A percentile compares a stretch with the other conserved stretches of the same genome.
These are phyloP conservation scores for Kazachstania sp. DNA, from an alignment of 1,139 yeast species.

Conservation along the genomic window DNA sequence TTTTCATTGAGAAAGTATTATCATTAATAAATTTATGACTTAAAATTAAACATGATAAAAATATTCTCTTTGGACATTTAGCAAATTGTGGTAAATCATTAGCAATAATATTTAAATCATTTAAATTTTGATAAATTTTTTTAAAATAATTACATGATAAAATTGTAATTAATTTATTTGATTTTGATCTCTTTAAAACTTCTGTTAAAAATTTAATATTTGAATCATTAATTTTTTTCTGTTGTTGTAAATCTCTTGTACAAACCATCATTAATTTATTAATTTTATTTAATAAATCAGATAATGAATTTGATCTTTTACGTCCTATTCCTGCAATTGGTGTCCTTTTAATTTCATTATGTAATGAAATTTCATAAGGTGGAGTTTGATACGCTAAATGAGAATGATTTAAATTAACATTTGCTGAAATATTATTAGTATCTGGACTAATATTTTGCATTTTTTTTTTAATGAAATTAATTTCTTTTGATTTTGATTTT, in stretches of 20 bases:
- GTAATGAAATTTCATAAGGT: conserved; percentile 12
- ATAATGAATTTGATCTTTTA: not conserved
- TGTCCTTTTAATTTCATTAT: not conserved
- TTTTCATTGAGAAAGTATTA: conserved; percentile 25
- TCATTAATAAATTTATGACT: conserved; percentile 29
- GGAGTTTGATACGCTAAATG: conserved; percentile 20
- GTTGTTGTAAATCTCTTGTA: conserved; percentile 3
- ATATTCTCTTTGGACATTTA: conserved; percentile 25
- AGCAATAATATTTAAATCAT: not conserved
- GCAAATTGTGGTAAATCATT: conserved; percentile 23
- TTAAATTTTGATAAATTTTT: conserved; percentile 12
- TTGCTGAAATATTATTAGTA: not conserved
- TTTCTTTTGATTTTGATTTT: too few relatives aligned
- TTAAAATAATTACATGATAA: conserved; percentile 23
- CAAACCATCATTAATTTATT: conserved; percentile 8
- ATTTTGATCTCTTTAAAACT: conserved; percentile 25
- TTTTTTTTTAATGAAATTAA: not conserved
- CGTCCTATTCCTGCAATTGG: not conserved
- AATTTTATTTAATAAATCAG: conserved; percentile 7
- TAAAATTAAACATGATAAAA: conserved; percentile 24
- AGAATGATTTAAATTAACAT: not conserved
- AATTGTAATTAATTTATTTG: conserved; percentile 18
- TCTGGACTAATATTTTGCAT: conserved; percentile 2
- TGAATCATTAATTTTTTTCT: not conserved
- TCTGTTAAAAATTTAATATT: conserved; percentile 19